phyloP scores from a whole-genome alignment of 2,329 filamentous ascomycete species.

The Gyromitra esculenta region DNA sequence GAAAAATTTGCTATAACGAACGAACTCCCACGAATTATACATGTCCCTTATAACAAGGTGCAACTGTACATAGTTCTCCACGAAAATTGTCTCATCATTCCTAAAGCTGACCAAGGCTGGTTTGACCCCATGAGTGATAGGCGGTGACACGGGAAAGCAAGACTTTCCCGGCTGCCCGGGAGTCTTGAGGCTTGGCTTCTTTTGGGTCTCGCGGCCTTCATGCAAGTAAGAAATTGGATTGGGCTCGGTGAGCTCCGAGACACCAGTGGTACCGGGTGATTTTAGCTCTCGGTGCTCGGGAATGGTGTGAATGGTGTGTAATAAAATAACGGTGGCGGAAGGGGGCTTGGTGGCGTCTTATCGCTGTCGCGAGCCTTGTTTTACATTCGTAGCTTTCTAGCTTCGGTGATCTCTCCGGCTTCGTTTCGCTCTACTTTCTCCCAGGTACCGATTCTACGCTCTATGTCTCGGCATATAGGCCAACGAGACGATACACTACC shows the following conservation, averaged over 20 bases:
- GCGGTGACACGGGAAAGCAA: slow-evolving; percentile 15
- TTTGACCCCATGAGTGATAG: slow-evolving; percentile 20
- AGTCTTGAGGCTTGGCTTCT: slow-evolving; percentile 2
- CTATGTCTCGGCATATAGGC: not conserved
- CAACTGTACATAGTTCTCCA: not conserved
- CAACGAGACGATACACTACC: slow-evolving; percentile 2
- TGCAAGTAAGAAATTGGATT: slow-evolving; percentile 5
- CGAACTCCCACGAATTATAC: too few relatives aligned
- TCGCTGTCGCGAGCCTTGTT: slow-evolving; percentile 33
- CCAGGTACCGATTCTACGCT: slow-evolving; percentile 3
- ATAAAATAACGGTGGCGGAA: slow-evolving; percentile 14
- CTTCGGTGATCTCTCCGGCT: slow-evolving; percentile 32
- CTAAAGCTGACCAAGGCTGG: slow-evolving; percentile 8
- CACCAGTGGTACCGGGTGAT: not conserved
- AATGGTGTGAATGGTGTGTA: slow-evolving; percentile 5
- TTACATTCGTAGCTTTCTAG: slow-evolving; percentile 27
- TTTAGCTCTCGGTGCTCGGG: slow-evolving; percentile 23
- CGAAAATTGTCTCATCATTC: slow-evolving; percentile 11
- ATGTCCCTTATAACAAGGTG: too few relatives aligned
- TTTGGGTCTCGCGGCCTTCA: not conserved
- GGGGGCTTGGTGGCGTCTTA: slow-evolving; percentile 41
- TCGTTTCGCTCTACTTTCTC: slow-evolving; percentile 19
- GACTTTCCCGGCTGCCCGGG: not conserved
- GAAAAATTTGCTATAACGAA: too few relatives aligned
- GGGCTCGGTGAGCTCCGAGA: slow-evolving; percentile 13